Evolutionary conservation across 805 yeast genomes (phyloP).

Genomic region (Candida succiphila): DNA sequence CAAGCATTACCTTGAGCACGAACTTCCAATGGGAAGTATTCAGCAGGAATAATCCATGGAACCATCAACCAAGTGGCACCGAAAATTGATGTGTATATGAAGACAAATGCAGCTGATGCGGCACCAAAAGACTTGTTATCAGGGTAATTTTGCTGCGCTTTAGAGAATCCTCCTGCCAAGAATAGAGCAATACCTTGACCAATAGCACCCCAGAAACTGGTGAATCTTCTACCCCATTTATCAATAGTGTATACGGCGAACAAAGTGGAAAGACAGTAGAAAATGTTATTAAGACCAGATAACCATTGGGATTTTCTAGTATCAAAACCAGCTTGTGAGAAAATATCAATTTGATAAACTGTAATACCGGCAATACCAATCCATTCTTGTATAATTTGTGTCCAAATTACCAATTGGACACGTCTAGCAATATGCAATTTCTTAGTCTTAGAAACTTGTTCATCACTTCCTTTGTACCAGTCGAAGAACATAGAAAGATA

Average conservation of each 20-base stretch:
- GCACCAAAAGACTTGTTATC: constrained; percentile 21
- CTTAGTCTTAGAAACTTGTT: constrained; percentile 9
- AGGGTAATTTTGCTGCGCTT: constrained; percentile 15
- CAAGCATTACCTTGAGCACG: constrained; percentile 19
- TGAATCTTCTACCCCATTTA: constrained; percentile 34
- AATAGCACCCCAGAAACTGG: constrained; percentile 26
- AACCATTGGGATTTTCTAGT: constrained; percentile 22
- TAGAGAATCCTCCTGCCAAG: constrained; percentile 27
- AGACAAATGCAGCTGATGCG: constrained; percentile 25
- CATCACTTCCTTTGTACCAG: constrained; percentile 13
- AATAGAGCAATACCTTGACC: constrained; percentile 30
- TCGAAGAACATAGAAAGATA: constrained; percentile 13
- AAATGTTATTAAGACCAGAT: constrained; percentile 11
- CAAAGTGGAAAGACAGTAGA: constrained; percentile 12
- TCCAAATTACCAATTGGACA: constrained; percentile 21
- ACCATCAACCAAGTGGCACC: constrained; percentile 17
- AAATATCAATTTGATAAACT: constrained; percentile 29
- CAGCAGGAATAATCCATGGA: constrained; percentile 16
- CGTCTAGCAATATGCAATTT: constrained; percentile 17
- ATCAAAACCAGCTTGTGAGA: constrained; percentile 16
- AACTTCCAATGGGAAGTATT: constrained; percentile 15
- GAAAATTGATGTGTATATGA: constrained; percentile 25
- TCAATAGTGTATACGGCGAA: constrained; percentile 23
- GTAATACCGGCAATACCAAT: constrained; percentile 35
- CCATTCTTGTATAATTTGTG: constrained; percentile 27